phyloP scores from a whole-genome alignment of 768 basidiomycete genomes.

The Collybia sp. region DNA sequence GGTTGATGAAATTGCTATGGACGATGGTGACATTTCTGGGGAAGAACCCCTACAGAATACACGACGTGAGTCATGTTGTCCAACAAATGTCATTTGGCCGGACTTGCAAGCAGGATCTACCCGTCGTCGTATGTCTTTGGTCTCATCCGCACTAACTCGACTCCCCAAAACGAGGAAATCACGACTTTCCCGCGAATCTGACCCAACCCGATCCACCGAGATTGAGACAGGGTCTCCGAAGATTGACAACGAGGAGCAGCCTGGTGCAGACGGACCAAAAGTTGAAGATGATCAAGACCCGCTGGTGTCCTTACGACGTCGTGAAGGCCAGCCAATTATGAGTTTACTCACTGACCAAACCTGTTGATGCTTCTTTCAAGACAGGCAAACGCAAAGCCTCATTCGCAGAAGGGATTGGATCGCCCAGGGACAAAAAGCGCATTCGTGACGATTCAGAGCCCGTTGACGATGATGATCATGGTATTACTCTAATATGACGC shows the following conservation, averaged over 20 bases:
- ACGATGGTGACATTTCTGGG: conserved; percentile 20
- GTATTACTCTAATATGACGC: conserved; percentile 20
- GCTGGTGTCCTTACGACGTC: conserved; percentile 6
- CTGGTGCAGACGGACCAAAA: conserved; percentile 7
- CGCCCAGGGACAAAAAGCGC: conserved; percentile 51
- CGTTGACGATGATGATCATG: conserved; percentile 59
- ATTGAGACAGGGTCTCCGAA: conserved; percentile 2
- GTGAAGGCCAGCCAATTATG: no score
- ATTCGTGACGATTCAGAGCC: conserved; percentile 65
- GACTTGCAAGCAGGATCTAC: conserved; percentile 27
- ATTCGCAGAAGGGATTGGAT: conserved; percentile 40
- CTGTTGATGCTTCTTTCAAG: no score
- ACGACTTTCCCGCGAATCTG: conserved; percentile 1
- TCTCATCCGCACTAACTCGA: conserved; percentile 22
- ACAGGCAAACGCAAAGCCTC: conserved; percentile 67
- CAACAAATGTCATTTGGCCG: neutral
- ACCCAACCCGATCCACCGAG: no score
- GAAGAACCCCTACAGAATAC: conserved; percentile 28
- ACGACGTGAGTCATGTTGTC: conserved; percentile 23
- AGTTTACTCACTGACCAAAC: no score
- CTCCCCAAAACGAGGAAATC: conserved; percentile 21
- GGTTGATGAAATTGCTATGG: conserved; percentile 9
- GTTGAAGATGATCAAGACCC: conserved; percentile 27
- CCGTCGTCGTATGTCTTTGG: conserved; percentile 33
- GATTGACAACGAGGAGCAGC: conserved; percentile 8